phyloP scores from a whole-genome alignment of 805 yeast genomes.

The Kurtzmaniella fragi region DNA sequence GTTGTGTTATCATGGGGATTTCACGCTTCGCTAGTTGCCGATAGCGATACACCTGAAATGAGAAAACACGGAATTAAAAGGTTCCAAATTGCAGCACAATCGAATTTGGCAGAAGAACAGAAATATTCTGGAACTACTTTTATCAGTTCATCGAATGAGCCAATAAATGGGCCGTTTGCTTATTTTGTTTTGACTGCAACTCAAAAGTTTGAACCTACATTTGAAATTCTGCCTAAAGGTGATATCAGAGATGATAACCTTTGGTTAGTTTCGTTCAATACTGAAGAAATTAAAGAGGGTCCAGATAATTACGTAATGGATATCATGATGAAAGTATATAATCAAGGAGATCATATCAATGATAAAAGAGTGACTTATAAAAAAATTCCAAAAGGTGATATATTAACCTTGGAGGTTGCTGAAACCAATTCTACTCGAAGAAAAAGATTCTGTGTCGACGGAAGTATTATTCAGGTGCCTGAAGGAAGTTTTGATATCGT shows the following conservation, averaged over 20 bases:
- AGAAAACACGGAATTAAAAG: constrained; percentile 60
- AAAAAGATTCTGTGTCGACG: constrained; percentile 67
- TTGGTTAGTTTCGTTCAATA: constrained; percentile 44
- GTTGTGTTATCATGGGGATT: constrained; percentile 83
- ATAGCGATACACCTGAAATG: constrained; percentile 66
- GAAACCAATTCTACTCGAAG: constrained; percentile 20
- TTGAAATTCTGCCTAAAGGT: constrained; percentile 60
- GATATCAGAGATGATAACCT: constrained; percentile 36
- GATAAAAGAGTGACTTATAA: constrained; percentile 47
- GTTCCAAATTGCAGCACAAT: constrained; percentile 63
- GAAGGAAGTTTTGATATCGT: constrained; percentile 10
- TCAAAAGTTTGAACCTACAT: constrained; percentile 53
- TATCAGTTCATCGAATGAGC: constrained; percentile 10
- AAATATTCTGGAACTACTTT: constrained; percentile 40
- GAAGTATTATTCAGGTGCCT: constrained; percentile 41
- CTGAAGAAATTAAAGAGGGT: constrained; percentile 17
- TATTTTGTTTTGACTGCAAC: constrained; percentile 58
- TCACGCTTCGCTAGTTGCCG: constrained; percentile 81
- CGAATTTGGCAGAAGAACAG: constrained; percentile 47
- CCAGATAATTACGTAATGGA: constrained; percentile 36
- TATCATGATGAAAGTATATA: constrained; percentile 54
- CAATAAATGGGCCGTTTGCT: constrained; percentile 41
- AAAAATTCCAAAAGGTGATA: constrained; percentile 14
- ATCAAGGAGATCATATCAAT: constrained; percentile 48
- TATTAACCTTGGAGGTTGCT: constrained; percentile 15